These are phyloP conservation scores for Dictyostelium discoideum DNA, from an alignment of 78 protist species.

Conservation along the genomic window DNA sequence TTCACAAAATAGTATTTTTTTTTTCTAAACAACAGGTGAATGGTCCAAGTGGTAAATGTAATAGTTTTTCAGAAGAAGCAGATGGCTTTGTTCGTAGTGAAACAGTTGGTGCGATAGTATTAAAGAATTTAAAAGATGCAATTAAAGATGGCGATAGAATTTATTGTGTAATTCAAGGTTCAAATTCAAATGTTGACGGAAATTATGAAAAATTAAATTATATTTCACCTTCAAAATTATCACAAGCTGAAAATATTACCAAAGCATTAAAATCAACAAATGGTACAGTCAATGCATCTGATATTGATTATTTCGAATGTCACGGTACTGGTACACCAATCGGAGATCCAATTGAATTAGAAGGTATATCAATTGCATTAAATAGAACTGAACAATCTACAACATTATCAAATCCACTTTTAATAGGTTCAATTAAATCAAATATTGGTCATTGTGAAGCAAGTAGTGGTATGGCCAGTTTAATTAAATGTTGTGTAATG, in stretches of 20 bases:
- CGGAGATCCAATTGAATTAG: conserved; percentile 91
- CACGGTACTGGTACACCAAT: conserved; percentile 91
- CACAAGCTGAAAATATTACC: conserved; percentile 75
- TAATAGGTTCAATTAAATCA: conserved; percentile 77
- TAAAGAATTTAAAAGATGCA: neutral
- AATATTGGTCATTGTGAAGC: conserved; percentile 82
- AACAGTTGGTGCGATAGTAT: conserved; percentile 49
- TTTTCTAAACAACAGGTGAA: no score
- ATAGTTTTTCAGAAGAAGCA: conserved; percentile 84
- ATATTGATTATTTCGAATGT: conserved; percentile 81
- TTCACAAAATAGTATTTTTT: no score
- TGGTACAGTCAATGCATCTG: neutral
- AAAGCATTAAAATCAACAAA: conserved; percentile 18
- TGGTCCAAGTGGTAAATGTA: conserved; percentile 62
- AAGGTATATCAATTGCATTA: conserved; percentile 27
- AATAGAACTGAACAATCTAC: no score
- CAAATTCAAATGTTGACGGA: conserved; percentile 74
- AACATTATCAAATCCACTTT: neutral
- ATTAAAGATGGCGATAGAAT: neutral
- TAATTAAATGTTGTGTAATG: conserved; percentile 53
- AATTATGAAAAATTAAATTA: conserved; percentile 5
- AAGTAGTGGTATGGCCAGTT: conserved; percentile 46
- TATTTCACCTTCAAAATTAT: conserved; percentile 76
- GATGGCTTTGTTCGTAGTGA: conserved; percentile 93
- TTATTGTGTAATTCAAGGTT: neutral